Conservation (phyloP, 192 early-diverging fungal genomes). For the Dissophora ornata region DNA sequence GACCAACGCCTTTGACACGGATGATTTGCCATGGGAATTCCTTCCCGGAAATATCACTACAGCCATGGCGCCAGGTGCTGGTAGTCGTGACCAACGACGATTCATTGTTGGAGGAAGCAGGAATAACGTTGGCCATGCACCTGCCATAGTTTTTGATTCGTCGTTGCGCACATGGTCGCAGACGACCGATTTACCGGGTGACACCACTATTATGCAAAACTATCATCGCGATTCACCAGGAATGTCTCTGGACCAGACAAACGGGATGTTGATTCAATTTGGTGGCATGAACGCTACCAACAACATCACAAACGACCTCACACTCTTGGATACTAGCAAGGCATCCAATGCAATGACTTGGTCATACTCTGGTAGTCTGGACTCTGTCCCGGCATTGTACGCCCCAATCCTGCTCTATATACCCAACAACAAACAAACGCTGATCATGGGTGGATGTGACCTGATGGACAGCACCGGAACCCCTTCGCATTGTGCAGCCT, state of each 20-base stretch:
- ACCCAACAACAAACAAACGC: constrained; percentile 2
- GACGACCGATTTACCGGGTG: constrained; percentile 13
- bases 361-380: constrained; percentile 16
- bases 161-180: constrained; percentile 8
- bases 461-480: background rate
- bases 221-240: constrained; percentile 25
- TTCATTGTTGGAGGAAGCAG: constrained; percentile 33
- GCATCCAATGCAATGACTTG: constrained; percentile 3
- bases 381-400: constrained; percentile 21
- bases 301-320: constrained; percentile 17
- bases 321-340: constrained; percentile 13
- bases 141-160: constrained; percentile 19
- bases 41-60: constrained; percentile 22
- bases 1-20: constrained; percentile 10
- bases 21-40: constrained; percentile 33
- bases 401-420: constrained; percentile 27
- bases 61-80: constrained; percentile 16
- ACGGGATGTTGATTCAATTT: constrained; percentile 25
- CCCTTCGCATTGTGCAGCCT: constrained; percentile 25
- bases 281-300: constrained; percentile 24
- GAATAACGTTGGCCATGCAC: constrained; percentile 30
- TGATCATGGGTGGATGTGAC: constrained; percentile 52
- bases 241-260: constrained; percentile 14
- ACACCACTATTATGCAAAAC: constrained; percentile 5
- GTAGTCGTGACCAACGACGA: constrained; percentile 9